Evolutionary conservation across 805 yeast species (phyloP).

Genomic region (Yamadazyma kitorensis): DNA sequence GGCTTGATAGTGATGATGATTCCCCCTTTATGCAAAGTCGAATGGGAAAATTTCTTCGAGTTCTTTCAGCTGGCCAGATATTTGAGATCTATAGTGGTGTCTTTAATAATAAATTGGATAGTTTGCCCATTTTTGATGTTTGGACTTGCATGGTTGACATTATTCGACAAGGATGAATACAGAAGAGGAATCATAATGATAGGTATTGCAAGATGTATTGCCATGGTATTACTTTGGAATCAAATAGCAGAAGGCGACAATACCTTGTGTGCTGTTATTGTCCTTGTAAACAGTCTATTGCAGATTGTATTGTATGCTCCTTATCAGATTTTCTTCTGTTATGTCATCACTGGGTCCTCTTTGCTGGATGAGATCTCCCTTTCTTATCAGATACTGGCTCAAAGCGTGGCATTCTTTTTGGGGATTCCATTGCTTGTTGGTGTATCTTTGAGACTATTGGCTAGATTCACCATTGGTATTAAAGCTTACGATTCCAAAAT

Average conservation of each 20-base stretch:
- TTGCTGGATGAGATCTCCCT: slow-evolving; percentile 10
- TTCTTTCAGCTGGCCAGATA: slow-evolving; percentile 9
- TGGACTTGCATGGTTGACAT: slow-evolving; percentile 51
- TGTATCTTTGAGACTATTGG: slow-evolving; percentile 35
- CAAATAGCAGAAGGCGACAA: slow-evolving; percentile 52
- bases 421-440: slow-evolving; percentile 54
- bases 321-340: slow-evolving; percentile 44
- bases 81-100: slow-evolving; percentile 29
- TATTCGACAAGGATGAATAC: slow-evolving; percentile 47
- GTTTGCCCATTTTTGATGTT: slow-evolving; percentile 56
- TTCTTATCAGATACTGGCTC: slow-evolving; percentile 41
- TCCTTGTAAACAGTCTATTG: slow-evolving; percentile 47
- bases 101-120: slow-evolving; percentile 52
- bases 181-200: slow-evolving; percentile 57
- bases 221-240: slow-evolving; percentile 62
- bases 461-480: slow-evolving; percentile 24
- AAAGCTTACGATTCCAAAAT: slow-evolving; percentile 30
- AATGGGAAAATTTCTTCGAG: slow-evolving; percentile 42
- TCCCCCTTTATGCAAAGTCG: slow-evolving; percentile 54
- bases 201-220: slow-evolving; percentile 59
- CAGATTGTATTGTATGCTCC: slow-evolving; percentile 56
- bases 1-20: slow-evolving; percentile 57
- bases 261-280: slow-evolving; percentile 50
- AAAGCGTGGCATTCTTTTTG: slow-evolving; percentile 49
- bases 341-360: slow-evolving; percentile 33